A percentile compares a stretch with the other conserved stretches of the same genome.
Conservation (phyloP, 169 alveolate genomes). For the Neospora caninum region DNA sequence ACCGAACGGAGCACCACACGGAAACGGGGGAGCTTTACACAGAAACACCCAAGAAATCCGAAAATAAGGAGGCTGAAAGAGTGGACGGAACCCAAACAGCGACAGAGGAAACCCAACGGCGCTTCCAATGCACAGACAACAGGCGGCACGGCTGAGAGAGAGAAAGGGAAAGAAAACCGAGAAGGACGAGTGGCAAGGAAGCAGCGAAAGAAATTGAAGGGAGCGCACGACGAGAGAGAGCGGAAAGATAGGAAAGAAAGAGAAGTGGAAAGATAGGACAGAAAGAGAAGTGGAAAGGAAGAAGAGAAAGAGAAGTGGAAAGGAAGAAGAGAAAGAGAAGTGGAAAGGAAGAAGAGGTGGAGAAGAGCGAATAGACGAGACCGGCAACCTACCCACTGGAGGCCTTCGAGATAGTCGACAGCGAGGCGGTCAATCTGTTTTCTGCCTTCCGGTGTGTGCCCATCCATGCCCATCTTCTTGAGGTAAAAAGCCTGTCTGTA, state of each 20-base stretch:
- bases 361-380: background rate
- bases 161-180: background rate
- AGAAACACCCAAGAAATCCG: background rate
- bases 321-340: background rate
- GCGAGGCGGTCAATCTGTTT: slow-evolving; percentile 73
- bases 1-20: too few species aligned
- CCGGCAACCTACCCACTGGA: slow-evolving; percentile 87
- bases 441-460: slow-evolving; percentile 49
- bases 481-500: slow-evolving; percentile 48
- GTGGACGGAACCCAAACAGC: background rate
- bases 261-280: too few species aligned
- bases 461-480: slow-evolving; percentile 60
- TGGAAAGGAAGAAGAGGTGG: background rate
- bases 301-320: background rate
- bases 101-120: background rate
- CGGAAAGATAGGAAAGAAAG: background rate
- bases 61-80: background rate
- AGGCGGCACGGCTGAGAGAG: background rate
- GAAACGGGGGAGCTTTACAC: too few species aligned
- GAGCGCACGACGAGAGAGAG: background rate
- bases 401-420: slow-evolving; percentile 90
- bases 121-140: background rate
- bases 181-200: background rate
- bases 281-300: background rate
- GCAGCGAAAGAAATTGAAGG: background rate